Conservation (phyloP, 768 basidiomycete genomes). For the Mycena floridula region DNA sequence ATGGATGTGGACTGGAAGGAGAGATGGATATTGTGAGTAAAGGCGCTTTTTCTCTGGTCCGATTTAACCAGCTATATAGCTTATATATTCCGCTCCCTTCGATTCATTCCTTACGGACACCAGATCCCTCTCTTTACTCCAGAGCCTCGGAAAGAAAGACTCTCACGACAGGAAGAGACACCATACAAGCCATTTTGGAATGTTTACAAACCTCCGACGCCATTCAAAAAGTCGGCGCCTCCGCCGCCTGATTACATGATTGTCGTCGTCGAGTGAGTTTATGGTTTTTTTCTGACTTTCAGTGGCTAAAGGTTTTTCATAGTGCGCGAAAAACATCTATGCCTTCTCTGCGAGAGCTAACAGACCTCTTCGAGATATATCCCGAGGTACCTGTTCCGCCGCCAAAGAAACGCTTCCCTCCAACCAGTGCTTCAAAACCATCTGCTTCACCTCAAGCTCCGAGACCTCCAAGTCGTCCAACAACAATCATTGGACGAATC, state of each 20-base stretch:
- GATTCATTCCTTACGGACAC: conserved; percentile 70
- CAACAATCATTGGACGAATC: conserved; percentile 5
- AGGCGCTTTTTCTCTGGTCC: neutral
- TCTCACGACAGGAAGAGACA: conserved; percentile 22
- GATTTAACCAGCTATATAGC: conserved; percentile 31
- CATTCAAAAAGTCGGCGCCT: conserved; percentile 73
- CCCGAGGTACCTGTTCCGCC: conserved; percentile 66
- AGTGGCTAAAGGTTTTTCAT: neutral
- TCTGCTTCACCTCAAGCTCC: conserved; percentile 4
- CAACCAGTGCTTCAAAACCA: too few species aligned
- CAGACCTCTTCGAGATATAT: conserved; percentile 60
- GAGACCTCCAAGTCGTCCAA: too few species aligned
- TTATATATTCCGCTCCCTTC: conserved; percentile 59
- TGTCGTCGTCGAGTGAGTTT: conserved; percentile 78
- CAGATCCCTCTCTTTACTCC: conserved; percentile 25
- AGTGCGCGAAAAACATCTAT: conserved; percentile 82
- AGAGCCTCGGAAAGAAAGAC: conserved; percentile 9
- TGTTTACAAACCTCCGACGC: conserved; percentile 84
- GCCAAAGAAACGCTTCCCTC: conserved; percentile 30
- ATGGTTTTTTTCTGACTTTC: too few species aligned
- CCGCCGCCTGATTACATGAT: conserved; percentile 81
- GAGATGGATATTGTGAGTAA: conserved; percentile 44
- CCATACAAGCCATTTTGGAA: conserved; percentile 86
- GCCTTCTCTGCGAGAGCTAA: conserved; percentile 76
- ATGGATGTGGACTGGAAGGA: conserved; percentile 44